Conservation (phyloP, 441 rosid species). For the Dalechampia spathulata region DNA sequence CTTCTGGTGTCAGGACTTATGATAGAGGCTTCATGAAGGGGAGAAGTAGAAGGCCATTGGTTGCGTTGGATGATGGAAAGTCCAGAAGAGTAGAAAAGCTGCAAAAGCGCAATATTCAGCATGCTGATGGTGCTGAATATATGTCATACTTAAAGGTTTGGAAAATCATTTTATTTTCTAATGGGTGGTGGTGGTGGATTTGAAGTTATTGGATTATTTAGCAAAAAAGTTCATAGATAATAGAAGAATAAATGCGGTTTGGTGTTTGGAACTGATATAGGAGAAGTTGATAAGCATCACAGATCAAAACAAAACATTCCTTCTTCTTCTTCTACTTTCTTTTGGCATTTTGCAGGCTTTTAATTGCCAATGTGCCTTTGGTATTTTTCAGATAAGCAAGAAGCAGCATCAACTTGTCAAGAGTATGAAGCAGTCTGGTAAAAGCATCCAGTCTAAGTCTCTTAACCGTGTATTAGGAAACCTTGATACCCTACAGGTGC, state of each 20-base stretch:
- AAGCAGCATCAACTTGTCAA: conserved; percentile 84
- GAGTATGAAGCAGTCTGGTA: conserved; percentile 82
- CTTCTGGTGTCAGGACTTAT: conserved; percentile 15
- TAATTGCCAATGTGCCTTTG: conserved; percentile 16
- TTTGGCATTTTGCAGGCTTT: conserved; percentile 20
- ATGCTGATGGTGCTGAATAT: conserved; percentile 68
- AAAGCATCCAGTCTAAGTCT: conserved; percentile 63
- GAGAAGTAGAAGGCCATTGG: conserved; percentile 30
- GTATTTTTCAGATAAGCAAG: conserved; percentile 77
- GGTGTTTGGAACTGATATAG: too few relatives aligned
- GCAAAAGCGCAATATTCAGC: conserved; percentile 45
- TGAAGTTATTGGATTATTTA: too few relatives aligned
- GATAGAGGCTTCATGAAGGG: conserved; percentile 32
- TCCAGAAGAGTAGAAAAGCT: conserved; percentile 43
- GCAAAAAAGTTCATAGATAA: too few relatives aligned
- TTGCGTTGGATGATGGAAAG: conserved; percentile 40
- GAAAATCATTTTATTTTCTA: conserved; percentile 13
- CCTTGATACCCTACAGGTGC: conserved; percentile 61
- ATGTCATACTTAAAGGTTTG: conserved; percentile 91
- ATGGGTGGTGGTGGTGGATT: neutral
- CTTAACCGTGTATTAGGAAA: conserved; percentile 70
- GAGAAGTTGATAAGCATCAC: neutral
- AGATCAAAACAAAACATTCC: neutral
- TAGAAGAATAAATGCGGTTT: too few relatives aligned
- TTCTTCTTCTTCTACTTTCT: too few relatives aligned